Evolutionary conservation across 2,329 filamentous ascomycete genomes (phyloP), one percentile per base, ranked within the genome.

Genomic region (Fusarium falciforme): DNA sequence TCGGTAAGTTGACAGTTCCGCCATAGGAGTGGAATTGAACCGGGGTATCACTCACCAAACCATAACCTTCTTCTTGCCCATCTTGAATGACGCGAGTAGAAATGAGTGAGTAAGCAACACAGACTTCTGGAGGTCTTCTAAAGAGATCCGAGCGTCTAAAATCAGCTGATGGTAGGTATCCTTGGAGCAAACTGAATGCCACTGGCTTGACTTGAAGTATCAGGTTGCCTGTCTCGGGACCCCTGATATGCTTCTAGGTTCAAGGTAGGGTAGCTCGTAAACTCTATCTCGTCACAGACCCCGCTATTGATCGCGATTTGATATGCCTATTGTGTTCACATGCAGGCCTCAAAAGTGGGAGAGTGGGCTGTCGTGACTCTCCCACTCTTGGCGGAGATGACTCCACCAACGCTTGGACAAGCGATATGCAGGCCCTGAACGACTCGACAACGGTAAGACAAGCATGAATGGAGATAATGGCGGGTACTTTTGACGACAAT

Each of bases 61-160:
- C 59, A 83, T 79, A 74, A 83, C 82, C 35, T 81, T 79, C 75
- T 82, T 82, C 74, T 82, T 82, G 42, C 77, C 80, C 82, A 83
- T 83, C 20, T 27, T 58, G 20, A 58, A 52, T 29, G 27, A 31
- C 14, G 42, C 20, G 33, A 38, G 20, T 22, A 5, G 10, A n/a
- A 38, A 27, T 27, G 6, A 58, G n/a, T 58, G 16, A n/a, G 54
- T 31, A 52, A 52, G 27, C 47, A 52, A 31, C 20, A 20, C 7
- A n/a, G 47, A 20, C 10, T 17, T 40, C 16, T 27, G 22, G 6
- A 27, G 16, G 22, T 5, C 22, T 47, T 27, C 22, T 27, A 27
- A 27, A 47, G 14, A 47, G 47, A 25, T 52, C 47, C 11, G 11
- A 31, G 47, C 22, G 42, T 25, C 47, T 6, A 31, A 52, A 31